Evolutionary conservation across 805 yeast genomes (phyloP), one percentile per base, ranked within the genome.

Genomic region (Starmerella khaoyaiensis): DNA sequence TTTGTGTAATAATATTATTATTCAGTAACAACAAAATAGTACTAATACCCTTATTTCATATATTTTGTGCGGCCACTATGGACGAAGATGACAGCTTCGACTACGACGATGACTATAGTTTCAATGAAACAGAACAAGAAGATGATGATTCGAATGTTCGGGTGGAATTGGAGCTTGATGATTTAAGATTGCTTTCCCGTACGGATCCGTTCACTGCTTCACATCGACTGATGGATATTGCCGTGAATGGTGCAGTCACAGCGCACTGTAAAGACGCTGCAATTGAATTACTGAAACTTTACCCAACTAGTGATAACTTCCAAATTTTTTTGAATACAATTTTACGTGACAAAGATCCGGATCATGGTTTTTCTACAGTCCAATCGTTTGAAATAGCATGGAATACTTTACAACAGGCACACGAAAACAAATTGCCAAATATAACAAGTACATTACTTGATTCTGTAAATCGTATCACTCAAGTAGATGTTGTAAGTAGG

Each of bases 51-150:
- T n/a, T n/a, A n/a, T n/a, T n/a, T n/a, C n/a, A n/a, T n/a, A n/a
- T n/a, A n/a, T n/a, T n/a, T n/a, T n/a, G n/a, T n/a, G n/a, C n/a
- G n/a, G n/a, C n/a, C n/a, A n/a, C 10, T n/a, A 32, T 33, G 28
- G 45, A 29, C 4, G 41, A 31, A 17, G 43, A 37, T 9, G 38
- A 46, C 33, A 40, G 33, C 5, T 33, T 35, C 28, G 43, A 33
- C 17, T 35, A 39, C 21, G 48, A 42, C 21, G 51, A 41, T 6
- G 45, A 44, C 21, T 31, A 21, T 20, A 27, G 21, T 14, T 35
- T 31, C 16, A 26, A 23, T 33, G 61, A 58, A 15, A 55, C 57
- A 33, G 64, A 61, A n/a, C 59, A 49, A 22, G 61, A 55, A 14
- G 62, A 55, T 11, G 60, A 50, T n/a, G 62, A 56, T 11, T 60